These are phyloP conservation scores for Argentina anserina DNA, from an alignment of 306 rosid genomes.

Conservation along the genomic window DNA sequence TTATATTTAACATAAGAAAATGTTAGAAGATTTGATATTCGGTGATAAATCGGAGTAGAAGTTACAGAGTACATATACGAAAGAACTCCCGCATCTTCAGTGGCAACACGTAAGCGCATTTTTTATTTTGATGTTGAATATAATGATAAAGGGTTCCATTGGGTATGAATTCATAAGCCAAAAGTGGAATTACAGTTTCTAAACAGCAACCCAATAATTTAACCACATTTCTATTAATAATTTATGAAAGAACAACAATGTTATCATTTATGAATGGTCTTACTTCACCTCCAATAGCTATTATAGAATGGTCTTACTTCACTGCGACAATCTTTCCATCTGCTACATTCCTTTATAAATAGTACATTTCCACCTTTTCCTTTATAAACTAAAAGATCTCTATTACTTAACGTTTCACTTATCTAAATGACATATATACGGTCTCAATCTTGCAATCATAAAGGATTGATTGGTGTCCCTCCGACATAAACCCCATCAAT, in stretches of 20 bases:
- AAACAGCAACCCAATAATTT: background rate
- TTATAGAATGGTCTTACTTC: constrained; percentile 3
- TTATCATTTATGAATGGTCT: background rate
- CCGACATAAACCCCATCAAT: no score
- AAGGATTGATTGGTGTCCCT: no score
- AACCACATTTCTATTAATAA: constrained; percentile 2
- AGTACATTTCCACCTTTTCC: constrained; percentile 29
- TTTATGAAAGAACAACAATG: constrained; percentile 3
- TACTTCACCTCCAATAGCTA: background rate
- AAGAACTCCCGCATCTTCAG: background rate
- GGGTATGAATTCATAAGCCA: background rate
- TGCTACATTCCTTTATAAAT: constrained; percentile 23
- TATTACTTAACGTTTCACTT: no score
- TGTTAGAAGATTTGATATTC: background rate
- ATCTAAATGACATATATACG: no score
- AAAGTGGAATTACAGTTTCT: constrained; percentile 1
- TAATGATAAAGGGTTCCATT: background rate
- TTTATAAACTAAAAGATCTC: no score
- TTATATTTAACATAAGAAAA: background rate
- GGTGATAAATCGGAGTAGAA: background rate
- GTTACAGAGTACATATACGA: background rate
- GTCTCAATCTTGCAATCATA: no score
- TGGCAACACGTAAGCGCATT: background rate
- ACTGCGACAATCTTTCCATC: constrained; percentile 16
- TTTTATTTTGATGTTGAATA: background rate